These are phyloP conservation scores for Penicillium thymicola DNA, from an alignment of 2,329 filamentous ascomycete species.

Conservation along the genomic window DNA sequence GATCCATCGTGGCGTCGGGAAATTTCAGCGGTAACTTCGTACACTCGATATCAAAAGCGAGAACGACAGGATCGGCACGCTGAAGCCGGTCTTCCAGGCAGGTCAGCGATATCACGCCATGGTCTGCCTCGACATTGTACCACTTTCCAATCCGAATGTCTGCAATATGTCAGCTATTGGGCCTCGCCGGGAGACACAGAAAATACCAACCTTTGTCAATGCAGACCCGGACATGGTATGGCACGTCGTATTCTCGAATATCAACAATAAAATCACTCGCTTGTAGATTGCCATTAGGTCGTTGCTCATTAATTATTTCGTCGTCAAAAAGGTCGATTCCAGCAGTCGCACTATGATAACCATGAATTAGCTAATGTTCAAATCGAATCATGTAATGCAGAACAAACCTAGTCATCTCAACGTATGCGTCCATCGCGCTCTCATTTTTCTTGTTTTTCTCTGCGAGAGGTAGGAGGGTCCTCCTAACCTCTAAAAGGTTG, in stretches of 20 bases:
- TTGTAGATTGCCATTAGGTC: slow-evolving; percentile 74
- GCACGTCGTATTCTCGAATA: slow-evolving; percentile 98
- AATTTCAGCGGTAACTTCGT: slow-evolving; percentile 95
- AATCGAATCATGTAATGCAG: not conserved
- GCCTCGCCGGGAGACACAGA: not conserved
- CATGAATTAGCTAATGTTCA: slow-evolving; percentile 19
- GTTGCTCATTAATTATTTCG: slow-evolving; percentile 77
- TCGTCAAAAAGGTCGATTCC: slow-evolving; percentile 95
- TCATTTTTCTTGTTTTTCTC: slow-evolving; percentile 96
- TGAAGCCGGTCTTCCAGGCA: slow-evolving; percentile 84
- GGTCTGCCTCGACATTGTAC: slow-evolving; percentile 94
- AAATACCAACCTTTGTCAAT: slow-evolving; percentile 73
- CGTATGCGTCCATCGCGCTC: slow-evolving; percentile 97
- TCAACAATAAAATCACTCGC: slow-evolving; percentile 97
- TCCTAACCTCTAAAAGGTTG: slow-evolving; percentile 80
- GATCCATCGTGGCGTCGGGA: slow-evolving; percentile 88
- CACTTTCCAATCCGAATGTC: slow-evolving; percentile 95
- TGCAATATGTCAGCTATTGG: slow-evolving; percentile 38
- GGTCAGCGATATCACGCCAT: slow-evolving; percentile 77
- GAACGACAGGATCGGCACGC: slow-evolving; percentile 91
- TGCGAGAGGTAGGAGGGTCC: slow-evolving; percentile 81
- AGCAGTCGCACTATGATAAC: slow-evolving; percentile 61
- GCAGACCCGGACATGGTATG: slow-evolving; percentile 97
- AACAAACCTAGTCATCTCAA: slow-evolving; percentile 78
- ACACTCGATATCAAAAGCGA: slow-evolving; percentile 99